Evolutionary conservation across 192 early-diverging fungal genomes (phyloP), one percentile per base, ranked within the genome.

Genomic region (Ramicandelaber brevisporus): DNA sequence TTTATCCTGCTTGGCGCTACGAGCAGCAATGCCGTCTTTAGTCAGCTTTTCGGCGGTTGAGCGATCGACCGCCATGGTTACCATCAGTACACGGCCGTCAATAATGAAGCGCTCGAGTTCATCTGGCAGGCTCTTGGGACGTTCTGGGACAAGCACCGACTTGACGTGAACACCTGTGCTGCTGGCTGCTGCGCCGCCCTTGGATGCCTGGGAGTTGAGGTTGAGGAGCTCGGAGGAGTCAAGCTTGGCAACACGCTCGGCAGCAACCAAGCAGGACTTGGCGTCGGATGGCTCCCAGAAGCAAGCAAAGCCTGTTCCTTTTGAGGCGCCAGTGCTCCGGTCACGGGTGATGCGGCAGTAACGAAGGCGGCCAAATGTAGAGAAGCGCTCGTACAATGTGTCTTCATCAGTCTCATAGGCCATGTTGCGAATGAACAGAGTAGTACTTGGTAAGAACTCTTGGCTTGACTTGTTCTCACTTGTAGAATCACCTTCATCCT

Each of bases 231-330:
- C n/a, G n/a, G n/a, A n/a, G n/a, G n/a, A n/a, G n/a, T n/a, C n/a
- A n/a, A 70, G 44, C 11, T 52, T 38, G 19, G 51, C 35, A 1
- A 79, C 60, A 43, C 59, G 61, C 9, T 68, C 55, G 14, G 74
- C 78, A 17, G 61, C 78, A 14, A 44, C 60, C 30, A 88, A 50
- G 40, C 84, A 89, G 20, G 51, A 48, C 10, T 70, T 63, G 2
- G 84, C 82, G 36, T 74, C 71, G 15, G 53, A 55, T 18, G 60
- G 43, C 15, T 68, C 51, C 39, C 46, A 52, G 56, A 80, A 92
- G 54, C 81, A 81, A 17, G 89, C 80, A 48, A 96, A 96, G 7
- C 70, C 89, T n/a, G 86, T 87, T 13, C 89, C 89, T 4, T 78
- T 68, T 11, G 81, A 76, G n/a, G 65, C 60, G 12, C 78, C 77